A percentile compares a stretch with the other conserved stretches of the same genome.
Conservation (phyloP, 352 stramenopile genomes). For the Globisporangium middletonii region DNA sequence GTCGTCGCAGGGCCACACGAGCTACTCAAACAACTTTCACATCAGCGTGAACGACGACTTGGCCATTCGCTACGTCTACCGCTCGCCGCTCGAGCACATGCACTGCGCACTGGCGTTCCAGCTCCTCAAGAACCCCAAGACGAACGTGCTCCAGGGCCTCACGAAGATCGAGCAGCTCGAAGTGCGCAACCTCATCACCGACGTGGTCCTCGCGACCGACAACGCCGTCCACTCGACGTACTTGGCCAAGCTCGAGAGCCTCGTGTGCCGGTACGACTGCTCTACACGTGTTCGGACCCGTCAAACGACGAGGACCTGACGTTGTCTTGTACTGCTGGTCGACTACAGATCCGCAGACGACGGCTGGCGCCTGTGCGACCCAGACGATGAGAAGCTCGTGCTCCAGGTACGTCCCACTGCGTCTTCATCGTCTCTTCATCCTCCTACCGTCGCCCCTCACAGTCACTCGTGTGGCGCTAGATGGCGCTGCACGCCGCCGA, state of each 20-base stretch:
- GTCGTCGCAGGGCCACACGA: conserved; percentile 61
- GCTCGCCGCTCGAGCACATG: conserved; percentile 83
- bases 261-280: conserved; percentile 42
- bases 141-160: conserved; percentile 69
- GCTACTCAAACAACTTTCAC: conserved; percentile 87
- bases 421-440: too few relatives aligned
- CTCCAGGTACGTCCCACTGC: conserved; percentile 40
- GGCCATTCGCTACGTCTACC: conserved; percentile 77
- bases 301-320: too few relatives aligned
- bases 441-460: too few relatives aligned
- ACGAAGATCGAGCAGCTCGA: conserved; percentile 73
- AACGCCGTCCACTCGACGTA: conserved; percentile 82
- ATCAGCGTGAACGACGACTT: conserved; percentile 77
- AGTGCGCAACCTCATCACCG: conserved; percentile 69
- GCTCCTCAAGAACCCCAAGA: conserved; percentile 60
- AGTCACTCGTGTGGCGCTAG: conserved; percentile 12
- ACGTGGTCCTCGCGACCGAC: conserved; percentile 87
- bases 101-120: conserved; percentile 79
- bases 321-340: neutral
- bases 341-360: conserved; percentile 18
- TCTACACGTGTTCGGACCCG: too few relatives aligned
- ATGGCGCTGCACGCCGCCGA: conserved; percentile 88
- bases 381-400: conserved; percentile 67
- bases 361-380: conserved; percentile 46
- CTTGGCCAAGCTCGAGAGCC: conserved; percentile 64